Evolutionary conservation across 768 basidiomycete species (phyloP), one percentile per base, ranked within the genome.

Genomic region (Steccherinum ochraceum): DNA sequence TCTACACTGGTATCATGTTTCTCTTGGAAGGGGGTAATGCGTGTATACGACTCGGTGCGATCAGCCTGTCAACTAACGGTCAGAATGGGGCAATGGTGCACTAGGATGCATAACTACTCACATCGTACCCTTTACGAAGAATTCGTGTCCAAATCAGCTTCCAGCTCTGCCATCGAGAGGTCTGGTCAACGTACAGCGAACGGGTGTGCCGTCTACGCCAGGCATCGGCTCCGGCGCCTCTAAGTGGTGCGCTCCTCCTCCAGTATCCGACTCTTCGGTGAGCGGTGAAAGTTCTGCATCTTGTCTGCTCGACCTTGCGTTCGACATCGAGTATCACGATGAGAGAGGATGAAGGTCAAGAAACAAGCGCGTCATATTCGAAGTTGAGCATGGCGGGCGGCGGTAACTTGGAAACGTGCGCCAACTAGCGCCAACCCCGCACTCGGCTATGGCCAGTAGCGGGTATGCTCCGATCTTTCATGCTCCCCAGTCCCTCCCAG

Each of bases 11-110:
- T 88, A 62, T 92, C 89, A 63, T 82, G 77, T 60, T 75, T 81
- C 70, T 90, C 87, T 65, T 91, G 88, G 64, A 92, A 92, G 23
- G 89, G 89, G 43, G 75, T 74, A 58, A 89, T 92, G 52, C 83
- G 78, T 18, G 89, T 92, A 62, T 92, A 92, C 10, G 89, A 59
- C 65, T 92, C 89, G 44, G 84, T 83, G 56, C 88, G 82, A 69
- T 92, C 80, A 52, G 90, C 90, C 89, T 92, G 51, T 18, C 26
- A 20, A 11, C 23, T 23, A 24, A 7, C n/a, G 19, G 24, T 1
- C 26, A 24, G 5, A 24, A 13, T 23, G 3, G 26, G 5, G 12
- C 16, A 43, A 10, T 25, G 11, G 23, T 25, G 5, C 12, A 30
- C 23, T n/a, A n/a, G 45, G 25, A 47, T 39, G 40, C 3, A 30